phyloP scores from a whole-genome alignment of 805 yeast species.

The Candida golubevii region DNA sequence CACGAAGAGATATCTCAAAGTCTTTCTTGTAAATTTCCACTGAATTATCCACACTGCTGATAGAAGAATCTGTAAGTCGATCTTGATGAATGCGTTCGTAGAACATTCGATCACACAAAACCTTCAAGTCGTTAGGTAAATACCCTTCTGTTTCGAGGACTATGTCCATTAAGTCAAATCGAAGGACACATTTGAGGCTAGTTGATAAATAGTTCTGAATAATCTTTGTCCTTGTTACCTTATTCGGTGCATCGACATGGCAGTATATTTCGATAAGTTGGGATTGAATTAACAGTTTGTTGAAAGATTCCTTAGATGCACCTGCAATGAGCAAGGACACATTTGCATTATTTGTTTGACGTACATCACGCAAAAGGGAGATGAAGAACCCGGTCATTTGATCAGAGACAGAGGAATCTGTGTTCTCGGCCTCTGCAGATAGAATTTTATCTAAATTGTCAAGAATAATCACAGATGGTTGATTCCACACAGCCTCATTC shows the following conservation, averaged over 20 bases:
- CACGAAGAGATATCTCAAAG: slow-evolving; percentile 56
- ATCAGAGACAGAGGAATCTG: slow-evolving; percentile 56
- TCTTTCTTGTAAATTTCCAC: slow-evolving; percentile 19
- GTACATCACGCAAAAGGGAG: slow-evolving; percentile 39
- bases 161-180: slow-evolving; percentile 41
- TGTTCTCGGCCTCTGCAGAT: slow-evolving; percentile 58
- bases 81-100: slow-evolving; percentile 37
- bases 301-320: slow-evolving; percentile 59
- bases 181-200: slow-evolving; percentile 29
- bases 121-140: slow-evolving; percentile 75
- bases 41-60: background rate
- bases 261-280: slow-evolving; percentile 66
- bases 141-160: slow-evolving; percentile 82
- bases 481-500: slow-evolving; percentile 62
- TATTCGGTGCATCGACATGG: slow-evolving; percentile 65
- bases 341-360: slow-evolving; percentile 40
- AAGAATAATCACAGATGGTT: slow-evolving; percentile 68
- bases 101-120: slow-evolving; percentile 63
- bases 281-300: slow-evolving; percentile 55
- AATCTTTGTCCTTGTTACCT: slow-evolving; percentile 50
- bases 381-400: slow-evolving; percentile 63
- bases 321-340: slow-evolving; percentile 62
- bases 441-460: slow-evolving; percentile 77
- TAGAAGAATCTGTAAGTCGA: background rate
- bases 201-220: slow-evolving; percentile 36